Evolutionary conservation across 805 yeast genomes (phyloP).

Genomic region (Metschnikowia chrysomelidarum): DNA sequence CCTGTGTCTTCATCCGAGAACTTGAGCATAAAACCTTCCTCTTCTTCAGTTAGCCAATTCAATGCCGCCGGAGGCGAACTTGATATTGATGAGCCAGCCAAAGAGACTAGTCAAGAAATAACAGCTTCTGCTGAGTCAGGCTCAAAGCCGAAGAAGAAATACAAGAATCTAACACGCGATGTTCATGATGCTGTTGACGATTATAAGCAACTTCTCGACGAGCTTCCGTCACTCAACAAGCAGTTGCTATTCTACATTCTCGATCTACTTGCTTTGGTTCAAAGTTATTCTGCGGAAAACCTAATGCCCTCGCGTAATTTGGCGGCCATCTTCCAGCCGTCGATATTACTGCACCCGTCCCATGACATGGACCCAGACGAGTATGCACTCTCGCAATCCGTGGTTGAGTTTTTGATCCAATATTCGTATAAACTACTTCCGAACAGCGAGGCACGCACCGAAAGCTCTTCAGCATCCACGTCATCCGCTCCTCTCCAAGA

Average conservation of each 20-base stretch:
- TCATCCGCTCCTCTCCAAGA: slow-evolving; percentile 15
- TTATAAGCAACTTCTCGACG: slow-evolving; percentile 65
- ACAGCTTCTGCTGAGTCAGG: too few relatives aligned
- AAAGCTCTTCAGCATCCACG: not conserved
- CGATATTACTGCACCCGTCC: slow-evolving; percentile 86
- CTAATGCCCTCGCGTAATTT: slow-evolving; percentile 90
- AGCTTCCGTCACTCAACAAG: slow-evolving; percentile 72
- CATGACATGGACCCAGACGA: slow-evolving; percentile 94
- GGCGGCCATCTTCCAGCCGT: slow-evolving; percentile 96
- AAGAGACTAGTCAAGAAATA: too few relatives aligned
- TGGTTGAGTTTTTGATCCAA: slow-evolving; percentile 84
- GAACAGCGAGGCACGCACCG: slow-evolving; percentile 24
- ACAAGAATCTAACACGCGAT: slow-evolving; percentile 60
- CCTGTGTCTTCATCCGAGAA: too few relatives aligned
- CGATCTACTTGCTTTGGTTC: slow-evolving; percentile 83
- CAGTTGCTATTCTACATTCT: slow-evolving; percentile 83
- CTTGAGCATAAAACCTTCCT: too few relatives aligned
- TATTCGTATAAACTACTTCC: slow-evolving; percentile 79
- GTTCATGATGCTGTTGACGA: slow-evolving; percentile 66
- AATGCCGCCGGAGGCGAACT: too few relatives aligned
- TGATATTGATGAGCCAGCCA: too few relatives aligned
- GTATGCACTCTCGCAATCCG: slow-evolving; percentile 81
- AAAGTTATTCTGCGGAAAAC: slow-evolving; percentile 71
- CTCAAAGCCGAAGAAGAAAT: slow-evolving; percentile 41
- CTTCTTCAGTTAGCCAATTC: too few relatives aligned